Base-by-base conservation (phyloP, 1,284 basidiomycete species). In the Tylopilus orsonianus region DNA sequence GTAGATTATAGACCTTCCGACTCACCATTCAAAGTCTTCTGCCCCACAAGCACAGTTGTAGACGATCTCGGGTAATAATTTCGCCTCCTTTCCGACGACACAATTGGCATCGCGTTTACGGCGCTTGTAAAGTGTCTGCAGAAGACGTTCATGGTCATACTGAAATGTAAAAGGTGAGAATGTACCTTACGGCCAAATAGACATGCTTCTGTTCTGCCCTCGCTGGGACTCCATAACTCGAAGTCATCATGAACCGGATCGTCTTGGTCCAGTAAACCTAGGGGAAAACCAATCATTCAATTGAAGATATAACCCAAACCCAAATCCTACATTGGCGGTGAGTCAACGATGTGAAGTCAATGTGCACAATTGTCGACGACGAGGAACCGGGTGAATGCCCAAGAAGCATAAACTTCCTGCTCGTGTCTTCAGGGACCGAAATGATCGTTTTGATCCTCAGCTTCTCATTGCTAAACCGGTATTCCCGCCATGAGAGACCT, bases 151-250 rank as follows among this genome's bases (percentile, higher is more conserved):
- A 47, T 8, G 8, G 13, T 6, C 24, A 26, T 49, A 33, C 10
- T 41, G 30, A n/a, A 27, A 50, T 10, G 32, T 8, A 37, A 23
- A 23, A 44, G 10, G 40, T 9, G 35, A 27, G 26, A 20, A 5
- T 0, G 37, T 46, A 90, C 90, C 77, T 88, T 86, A 53, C 88
- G 79, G 23, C 94, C 94, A 60, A 97, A 97, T 13, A 66, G 48
- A 48, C 64, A 97, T 65, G 70, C 90, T 92, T 48, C 74, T 70
- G 66, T 93, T 88, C 94, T 81, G 44, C 84, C 82, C 62, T 94
- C 87, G 49, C 88, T 89, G 0, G 94, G 94, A 66, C 88, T 92
- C 94, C 95, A 97, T 4, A 95, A 70, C 67, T 97, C 94, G 64
- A 97, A 97, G 68, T 97, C 94, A 61, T 97, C 93, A 40, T 84